Evolutionary conservation across 345 rosid genomes (phyloP).

Genomic region (Aquilaria malaccensis): DNA sequence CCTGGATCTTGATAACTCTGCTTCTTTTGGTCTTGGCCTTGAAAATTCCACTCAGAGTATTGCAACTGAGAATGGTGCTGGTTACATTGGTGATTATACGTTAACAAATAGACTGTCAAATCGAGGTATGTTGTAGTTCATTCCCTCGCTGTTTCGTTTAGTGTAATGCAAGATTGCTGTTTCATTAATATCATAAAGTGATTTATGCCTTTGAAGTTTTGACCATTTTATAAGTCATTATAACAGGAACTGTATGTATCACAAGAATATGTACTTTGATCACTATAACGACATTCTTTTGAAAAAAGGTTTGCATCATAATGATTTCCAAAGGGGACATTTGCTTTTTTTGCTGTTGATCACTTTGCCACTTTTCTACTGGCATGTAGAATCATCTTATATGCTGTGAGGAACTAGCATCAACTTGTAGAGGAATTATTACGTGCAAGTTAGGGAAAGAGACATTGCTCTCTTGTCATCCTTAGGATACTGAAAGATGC

Average conservation of each 20-base stretch:
- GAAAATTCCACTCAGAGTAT: conserved; percentile 44
- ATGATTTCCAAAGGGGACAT: too few species aligned
- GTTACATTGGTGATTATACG: conserved; percentile 47
- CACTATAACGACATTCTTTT: too few species aligned
- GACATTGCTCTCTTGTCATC: too few species aligned
- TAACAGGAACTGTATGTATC: not conserved
- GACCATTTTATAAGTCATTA: not conserved
- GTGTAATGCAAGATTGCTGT: not conserved
- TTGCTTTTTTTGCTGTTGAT: too few species aligned
- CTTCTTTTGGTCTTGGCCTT: conserved; percentile 44
- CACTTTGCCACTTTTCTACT: too few species aligned
- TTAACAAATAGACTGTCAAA: conserved; percentile 48
- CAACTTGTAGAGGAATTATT: too few species aligned
- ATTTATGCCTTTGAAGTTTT: not conserved
- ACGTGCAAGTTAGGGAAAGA: too few species aligned
- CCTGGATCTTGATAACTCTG: conserved; percentile 32
- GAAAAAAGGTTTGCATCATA: too few species aligned
- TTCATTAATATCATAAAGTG: not conserved
- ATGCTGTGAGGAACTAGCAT: too few species aligned
- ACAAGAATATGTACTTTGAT: too few species aligned
- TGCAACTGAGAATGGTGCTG: conserved; percentile 33
- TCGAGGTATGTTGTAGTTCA: conserved; percentile 36
- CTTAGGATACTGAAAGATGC: too few species aligned
- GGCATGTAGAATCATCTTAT: too few species aligned
- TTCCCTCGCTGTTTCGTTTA: not conserved